Evolutionary conservation across 495 filamentous ascomycete species (phyloP), one percentile per base, ranked within the genome.

Genomic region (Lasiosphaeria hispida): DNA sequence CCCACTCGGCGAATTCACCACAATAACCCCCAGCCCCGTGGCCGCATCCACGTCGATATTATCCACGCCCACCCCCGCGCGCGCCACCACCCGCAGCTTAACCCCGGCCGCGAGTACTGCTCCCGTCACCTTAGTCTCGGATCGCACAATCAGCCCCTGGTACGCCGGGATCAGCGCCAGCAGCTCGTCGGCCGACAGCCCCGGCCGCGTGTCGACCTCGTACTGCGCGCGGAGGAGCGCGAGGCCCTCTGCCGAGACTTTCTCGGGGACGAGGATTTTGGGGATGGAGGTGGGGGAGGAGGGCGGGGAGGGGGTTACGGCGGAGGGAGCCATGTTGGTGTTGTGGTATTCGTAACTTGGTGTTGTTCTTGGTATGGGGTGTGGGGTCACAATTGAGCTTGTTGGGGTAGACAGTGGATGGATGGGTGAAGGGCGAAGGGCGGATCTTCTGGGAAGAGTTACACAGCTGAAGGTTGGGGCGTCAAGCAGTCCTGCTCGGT

Each of bases 61-160:
- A 68, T 90, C 87, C 10, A 90, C 87, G 5, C 87, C 87, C 1
- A 90, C 87, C 8, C 87, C 87, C 15, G 87, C 87, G 48, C 87
- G 74, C 9, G 87, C 87, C n/a, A 90, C 86, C 4, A 89, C 87
- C 62, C 85, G 83, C 7, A 90, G 72, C 44, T 77, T 83, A 51
- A 74, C 76, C 4, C 77, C 86, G 5, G 85, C 85, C 6, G 67
- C 63, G 5, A 90, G 77, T 0, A 89, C 71, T 13, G 68, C 66
- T 0, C 83, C 77, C 0, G 83, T 88, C 34, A 89, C 86, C 62
- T 88, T 85, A 10, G 86, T 89, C 65, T 90, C 86, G 41, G 85
- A 88, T 2, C 87, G 84, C 14, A 90, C 81, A 23, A 90, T 83
- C 19, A 90, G 76, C 5, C 82, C 87, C 38, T 89, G 81, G 68